Evolutionary conservation across 116 monocot species (phyloP), one percentile per base, ranked within the genome.

Genomic region (Trichopus zeylanicus): DNA sequence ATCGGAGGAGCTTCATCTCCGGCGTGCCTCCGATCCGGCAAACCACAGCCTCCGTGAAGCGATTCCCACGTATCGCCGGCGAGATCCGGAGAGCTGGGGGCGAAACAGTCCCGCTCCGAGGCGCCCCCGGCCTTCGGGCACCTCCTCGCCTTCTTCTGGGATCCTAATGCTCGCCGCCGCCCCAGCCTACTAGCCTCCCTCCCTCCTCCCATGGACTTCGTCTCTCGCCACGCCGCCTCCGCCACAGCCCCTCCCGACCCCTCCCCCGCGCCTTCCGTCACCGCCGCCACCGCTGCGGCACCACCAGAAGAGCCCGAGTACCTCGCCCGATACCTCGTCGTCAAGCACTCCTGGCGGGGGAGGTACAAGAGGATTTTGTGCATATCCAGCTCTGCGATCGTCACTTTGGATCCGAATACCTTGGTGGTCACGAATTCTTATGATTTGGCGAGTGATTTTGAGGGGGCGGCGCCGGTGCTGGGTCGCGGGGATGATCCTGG

Each of bases 281-380:
- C 58, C 47, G 0, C 70, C 37, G 21, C 57, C 37, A 11, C 57
- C 0, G 24, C 76, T 15, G 39, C 61, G 5, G 39, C 61, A 3
- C 54, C 76, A 16, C 68, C 60, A 26, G 98, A 98, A 71, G 98
- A 98, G 69, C 91, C 80, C 7, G 92, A 98, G 78, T 91, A 98
- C 80, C 62, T 91, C 27, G 73, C 82, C 25, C 74, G 92, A 13
- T 85, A 91, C 73, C 31, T 88, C 25, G 92, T 91, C 19, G 78
- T 84, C 37, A 98, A 98, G 63, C 92, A 98, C 71, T 91, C 91
- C 4, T 98, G 98, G 98, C 68, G 98, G n/a, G 98, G 98, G 1
- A 63, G 88, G 46, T 99, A 99, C 73, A 92, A 78, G 78, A 60
- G 99, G 62, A 85, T 99, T 46, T 70, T 99, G 1, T 99, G 92